Base-by-base conservation (phyloP, 768 basidiomycete genomes). In the Lactarius tabidus region DNA sequence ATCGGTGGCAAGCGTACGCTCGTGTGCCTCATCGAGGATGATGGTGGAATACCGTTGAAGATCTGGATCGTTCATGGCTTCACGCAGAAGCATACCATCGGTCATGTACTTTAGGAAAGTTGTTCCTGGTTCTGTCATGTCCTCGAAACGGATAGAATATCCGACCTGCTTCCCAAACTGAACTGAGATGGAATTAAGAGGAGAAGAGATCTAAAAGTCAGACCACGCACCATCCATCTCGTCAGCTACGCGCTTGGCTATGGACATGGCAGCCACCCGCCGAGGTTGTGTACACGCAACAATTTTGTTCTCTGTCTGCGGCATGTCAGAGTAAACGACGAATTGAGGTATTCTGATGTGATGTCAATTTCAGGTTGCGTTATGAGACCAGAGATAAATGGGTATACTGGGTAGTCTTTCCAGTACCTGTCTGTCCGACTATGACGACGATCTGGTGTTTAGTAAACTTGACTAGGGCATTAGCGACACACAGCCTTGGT, bases 101-200 rank as follows among this genome's bases (percentile, higher is more conserved):
- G 97, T 99, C 95, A 98, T 97, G 79, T 99, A 98, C 75, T 97
- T 98, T 68, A 99, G 81, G 77, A 99, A 97, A 0, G 97, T 98
- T 38, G 89, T 90, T 0, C 91, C 90, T 0, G 85, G 79, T 70
- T 92, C 84, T 48, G 96, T 90, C 91, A 94, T 90, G 74, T 98
- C 97, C 76, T 99, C 96, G 75, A 98, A 99, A 75, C 96, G 93
- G 72, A 98, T 98, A 5, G 93, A 93, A 77, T 99, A 99, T 62
- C 96, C 96, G 67, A 98, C 96, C 68, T 98, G 89, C 71, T 91
- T 88, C 36, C 96, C 96, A 2, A 99, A 87, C 75, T 87, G 83
- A 6, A 99, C 95, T 95, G 69, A 6, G 67, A 52, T 59, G 36
- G 36, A 63, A 63, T 66, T 59, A 66, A 45, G 31, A 57, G 18